Conservation (phyloP, 2,329 filamentous ascomycete species). For the Tolypocladium guangdongense region DNA sequence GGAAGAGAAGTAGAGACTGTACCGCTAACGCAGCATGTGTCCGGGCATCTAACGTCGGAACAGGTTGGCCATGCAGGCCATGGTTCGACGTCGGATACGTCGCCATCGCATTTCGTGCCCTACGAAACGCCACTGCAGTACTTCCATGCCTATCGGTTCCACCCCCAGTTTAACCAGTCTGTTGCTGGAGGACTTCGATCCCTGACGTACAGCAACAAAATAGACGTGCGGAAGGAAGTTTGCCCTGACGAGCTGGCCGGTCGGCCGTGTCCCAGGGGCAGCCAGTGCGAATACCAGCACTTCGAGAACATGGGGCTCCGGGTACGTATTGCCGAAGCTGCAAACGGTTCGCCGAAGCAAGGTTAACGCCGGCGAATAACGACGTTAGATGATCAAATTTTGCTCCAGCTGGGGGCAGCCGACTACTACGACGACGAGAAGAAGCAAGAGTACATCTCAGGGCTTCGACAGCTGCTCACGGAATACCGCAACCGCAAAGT, state of each 20-base stretch:
- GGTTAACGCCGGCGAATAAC: slow-evolving; percentile 36
- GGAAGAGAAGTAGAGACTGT: slow-evolving; percentile 31
- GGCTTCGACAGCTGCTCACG: slow-evolving; percentile 50
- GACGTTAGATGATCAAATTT: slow-evolving; percentile 57
- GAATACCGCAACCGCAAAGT: slow-evolving; percentile 48
- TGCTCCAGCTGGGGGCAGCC: slow-evolving; percentile 58
- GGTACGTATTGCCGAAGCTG: slow-evolving; percentile 19
- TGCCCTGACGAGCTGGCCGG: slow-evolving; percentile 67
- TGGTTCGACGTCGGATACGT: neutral
- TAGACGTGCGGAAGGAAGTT: slow-evolving; percentile 62
- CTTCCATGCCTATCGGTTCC: slow-evolving; percentile 85
- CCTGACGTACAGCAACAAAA: slow-evolving; percentile 85
- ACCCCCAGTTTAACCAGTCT: slow-evolving; percentile 60
- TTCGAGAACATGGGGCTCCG: slow-evolving; percentile 38
- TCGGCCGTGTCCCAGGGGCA: slow-evolving; percentile 59
- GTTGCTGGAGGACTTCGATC: slow-evolving; percentile 74
- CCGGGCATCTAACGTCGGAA: slow-evolving; percentile 8
- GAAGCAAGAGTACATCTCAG: slow-evolving; percentile 49
- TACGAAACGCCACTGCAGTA: slow-evolving; percentile 76
- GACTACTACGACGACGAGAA: slow-evolving; percentile 53
- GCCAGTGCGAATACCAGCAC: slow-evolving; percentile 67
- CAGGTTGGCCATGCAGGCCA: slow-evolving; percentile 9
- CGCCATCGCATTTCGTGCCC: slow-evolving; percentile 29
- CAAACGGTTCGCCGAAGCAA: slow-evolving; percentile 7
- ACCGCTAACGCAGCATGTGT: neutral